Conservation (phyloP, 1,139 yeast species). For the Geotrichum klebahnii region DNA sequence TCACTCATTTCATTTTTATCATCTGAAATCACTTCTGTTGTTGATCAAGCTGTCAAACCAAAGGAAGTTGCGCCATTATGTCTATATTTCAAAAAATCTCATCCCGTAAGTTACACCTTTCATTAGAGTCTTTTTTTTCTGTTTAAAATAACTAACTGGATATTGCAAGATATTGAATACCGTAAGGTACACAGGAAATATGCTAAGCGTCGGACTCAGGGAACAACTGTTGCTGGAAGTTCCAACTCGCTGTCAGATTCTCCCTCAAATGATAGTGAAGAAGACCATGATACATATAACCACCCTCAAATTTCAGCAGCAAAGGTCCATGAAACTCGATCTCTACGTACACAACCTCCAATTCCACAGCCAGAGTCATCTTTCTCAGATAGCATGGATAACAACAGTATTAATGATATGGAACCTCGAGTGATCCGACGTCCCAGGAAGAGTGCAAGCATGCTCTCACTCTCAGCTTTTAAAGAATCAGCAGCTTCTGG, state of each 20-base stretch:
- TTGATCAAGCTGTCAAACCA: too few relatives aligned
- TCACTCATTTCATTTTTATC: background rate
- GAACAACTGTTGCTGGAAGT: background rate
- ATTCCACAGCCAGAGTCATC: background rate
- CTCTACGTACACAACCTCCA: background rate
- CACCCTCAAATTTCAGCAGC: background rate
- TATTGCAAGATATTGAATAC: constrained; percentile 26
- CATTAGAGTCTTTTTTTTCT: background rate
- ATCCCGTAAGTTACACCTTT: constrained; percentile 10
- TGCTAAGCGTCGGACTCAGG: constrained; percentile 26
- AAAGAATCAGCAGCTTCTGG: constrained; percentile 3
- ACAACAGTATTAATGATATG: background rate
- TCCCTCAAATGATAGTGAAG: background rate
- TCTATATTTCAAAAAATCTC: constrained; percentile 13
- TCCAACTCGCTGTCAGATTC: background rate
- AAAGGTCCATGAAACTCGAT: background rate
- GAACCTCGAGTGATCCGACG: background rate
- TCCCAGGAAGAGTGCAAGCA: constrained; percentile 2
- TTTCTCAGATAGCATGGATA: background rate
- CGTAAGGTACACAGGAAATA: constrained; percentile 29
- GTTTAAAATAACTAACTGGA: background rate
- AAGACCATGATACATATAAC: background rate
- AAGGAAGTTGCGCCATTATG: too few relatives aligned
- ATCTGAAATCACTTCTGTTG: too few relatives aligned
- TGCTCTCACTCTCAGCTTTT: constrained; percentile 2